Base-by-base conservation (phyloP, 2,329 filamentous ascomycete species). In the Colletotrichum caudatum region DNA sequence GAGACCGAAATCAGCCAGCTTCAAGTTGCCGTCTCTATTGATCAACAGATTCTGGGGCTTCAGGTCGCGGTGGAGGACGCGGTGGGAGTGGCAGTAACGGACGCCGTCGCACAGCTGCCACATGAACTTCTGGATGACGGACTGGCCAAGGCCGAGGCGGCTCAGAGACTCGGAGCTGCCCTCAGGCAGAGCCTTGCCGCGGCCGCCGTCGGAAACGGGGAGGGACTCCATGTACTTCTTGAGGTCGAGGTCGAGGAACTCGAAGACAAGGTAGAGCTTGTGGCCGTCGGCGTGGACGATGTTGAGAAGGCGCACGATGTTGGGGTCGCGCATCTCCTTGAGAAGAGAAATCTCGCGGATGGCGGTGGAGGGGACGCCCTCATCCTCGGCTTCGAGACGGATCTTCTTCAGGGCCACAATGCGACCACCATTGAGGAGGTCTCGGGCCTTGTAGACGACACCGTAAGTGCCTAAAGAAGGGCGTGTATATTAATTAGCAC, bases 221-320 rank as follows among this genome's bases (percentile, higher is more conserved):
- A 97, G 88, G 8, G 94, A 89, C 82, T 97, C 94, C 94, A 97
- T 97, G 83, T 97, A 97, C 82, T 97, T 97, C 86, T 97, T 97
- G 76, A 97, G 86, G 78, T 97, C 94, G 69, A 95, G 87, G 78
- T 97, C 94, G 76, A 97, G 91, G 82, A 93, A 97, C 81, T 97
- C 94, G 75, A 95, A 93, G 76, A 97, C 94, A 59, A 97, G 92
- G 82, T 97, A 97, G 62, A 97, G 90, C 84, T 97, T 97, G 84
- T 97, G 94, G 68, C 94, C 94, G 80, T 97, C 95, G 78, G 94
- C 94, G 81, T 97, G 94, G 64, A 97, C 94, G 75, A 97, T 97
- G 85, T 97, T 97, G 79, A 95, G 83, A 54, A 97, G 89, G 74
- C 91, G 90, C 72, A 97, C 93, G 78, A 97, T 96, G 83, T 95